These are phyloP conservation scores for Cladosporium sp. DNA, from an alignment of 2,329 filamentous ascomycete genomes.

Conservation along the genomic window DNA sequence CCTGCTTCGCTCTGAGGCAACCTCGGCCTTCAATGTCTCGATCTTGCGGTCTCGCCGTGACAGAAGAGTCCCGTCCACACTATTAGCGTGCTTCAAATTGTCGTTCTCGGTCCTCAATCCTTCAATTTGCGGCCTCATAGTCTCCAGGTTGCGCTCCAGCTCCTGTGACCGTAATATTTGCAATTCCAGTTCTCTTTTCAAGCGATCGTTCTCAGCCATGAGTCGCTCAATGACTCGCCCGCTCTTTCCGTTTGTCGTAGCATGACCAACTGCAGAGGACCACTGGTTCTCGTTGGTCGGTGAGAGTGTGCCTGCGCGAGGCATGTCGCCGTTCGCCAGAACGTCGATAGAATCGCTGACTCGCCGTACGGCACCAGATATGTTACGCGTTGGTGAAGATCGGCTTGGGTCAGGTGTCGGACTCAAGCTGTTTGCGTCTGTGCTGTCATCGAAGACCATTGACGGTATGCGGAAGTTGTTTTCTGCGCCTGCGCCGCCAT, in stretches of 20 bases:
- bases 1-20: slow-evolving; percentile 65
- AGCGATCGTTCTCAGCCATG: slow-evolving; percentile 75
- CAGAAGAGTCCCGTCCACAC: slow-evolving; percentile 69
- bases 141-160: slow-evolving; percentile 65
- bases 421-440: neutral
- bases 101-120: slow-evolving; percentile 68
- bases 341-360: slow-evolving; percentile 17
- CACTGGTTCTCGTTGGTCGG: slow-evolving; percentile 42
- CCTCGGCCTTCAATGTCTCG: slow-evolving; percentile 63
- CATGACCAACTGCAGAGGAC: slow-evolving; percentile 69
- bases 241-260: slow-evolving; percentile 67
- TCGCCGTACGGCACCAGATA: slow-evolving; percentile 11
- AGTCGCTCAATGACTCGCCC: slow-evolving; percentile 78
- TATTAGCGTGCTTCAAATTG: slow-evolving; percentile 66
- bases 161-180: slow-evolving; percentile 60
- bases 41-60: slow-evolving; percentile 74
- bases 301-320: slow-evolving; percentile 10
- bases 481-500: slow-evolving; percentile 1
- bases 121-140: slow-evolving; percentile 71
- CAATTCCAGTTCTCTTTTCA: slow-evolving; percentile 64
- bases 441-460: slow-evolving; percentile 17
- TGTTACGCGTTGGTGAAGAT: slow-evolving; percentile 8
- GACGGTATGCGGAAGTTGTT: slow-evolving; percentile 17
- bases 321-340: slow-evolving; percentile 8
- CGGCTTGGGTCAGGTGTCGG: neutral